Evolutionary conservation across 139 green algal species (phyloP).

Genomic region (Volvox reticuliferus): DNA sequence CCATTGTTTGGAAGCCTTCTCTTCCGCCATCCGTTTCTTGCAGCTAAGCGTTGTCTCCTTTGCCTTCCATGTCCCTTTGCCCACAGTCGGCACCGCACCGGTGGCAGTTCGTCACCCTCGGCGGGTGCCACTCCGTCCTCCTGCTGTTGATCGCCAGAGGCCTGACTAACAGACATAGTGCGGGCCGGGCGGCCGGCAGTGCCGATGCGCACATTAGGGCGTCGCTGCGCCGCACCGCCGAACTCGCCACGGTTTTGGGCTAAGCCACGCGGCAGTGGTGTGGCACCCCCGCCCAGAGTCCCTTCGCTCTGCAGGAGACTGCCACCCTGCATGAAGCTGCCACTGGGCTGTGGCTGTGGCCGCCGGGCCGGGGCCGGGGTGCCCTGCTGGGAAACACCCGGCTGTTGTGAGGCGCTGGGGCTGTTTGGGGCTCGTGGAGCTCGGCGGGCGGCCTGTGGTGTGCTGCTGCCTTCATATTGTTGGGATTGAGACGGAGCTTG

Average conservation of each 20-base stretch:
- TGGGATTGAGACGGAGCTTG: neutral
- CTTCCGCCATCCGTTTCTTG: too few species aligned
- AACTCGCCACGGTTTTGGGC: conserved; percentile 35
- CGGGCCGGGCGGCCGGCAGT: neutral
- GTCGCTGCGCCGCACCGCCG: neutral
- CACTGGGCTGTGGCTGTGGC: neutral
- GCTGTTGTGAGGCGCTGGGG: neutral
- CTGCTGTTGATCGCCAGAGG: neutral
- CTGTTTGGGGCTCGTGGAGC: neutral
- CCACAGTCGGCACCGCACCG: neutral
- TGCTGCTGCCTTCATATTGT: neutral
- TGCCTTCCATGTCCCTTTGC: neutral
- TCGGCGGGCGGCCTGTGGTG: neutral
- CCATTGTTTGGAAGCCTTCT: too few species aligned
- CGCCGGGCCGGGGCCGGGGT: neutral
- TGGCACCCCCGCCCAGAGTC: neutral
- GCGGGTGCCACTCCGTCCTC: neutral
- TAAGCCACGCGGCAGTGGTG: neutral
- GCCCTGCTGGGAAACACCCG: too few species aligned
- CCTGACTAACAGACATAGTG: neutral
- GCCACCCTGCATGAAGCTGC: neutral
- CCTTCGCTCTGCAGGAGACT: neutral
- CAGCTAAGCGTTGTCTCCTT: too few species aligned
- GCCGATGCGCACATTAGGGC: conserved; percentile 2
- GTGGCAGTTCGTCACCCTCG: conserved; percentile 19